A percentile compares a stretch with the other conserved stretches of the same genome.
Evolutionary conservation across 73 alveolate genomes (phyloP).

Genomic region (Tetrahymena thermophila): DNA sequence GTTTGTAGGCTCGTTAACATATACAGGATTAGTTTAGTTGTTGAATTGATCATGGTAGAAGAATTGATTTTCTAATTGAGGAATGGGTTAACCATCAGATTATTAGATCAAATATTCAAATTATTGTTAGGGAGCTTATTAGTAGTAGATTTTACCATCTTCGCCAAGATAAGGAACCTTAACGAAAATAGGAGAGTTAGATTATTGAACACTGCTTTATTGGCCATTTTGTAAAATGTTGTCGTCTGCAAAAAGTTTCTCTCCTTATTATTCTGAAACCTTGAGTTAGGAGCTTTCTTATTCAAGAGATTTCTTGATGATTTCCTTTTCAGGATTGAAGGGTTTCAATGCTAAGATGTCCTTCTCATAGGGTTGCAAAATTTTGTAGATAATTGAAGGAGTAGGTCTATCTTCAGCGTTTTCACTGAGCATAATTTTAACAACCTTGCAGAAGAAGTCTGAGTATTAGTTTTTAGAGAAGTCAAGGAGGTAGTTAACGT

Average conservation of each 20-base stretch:
- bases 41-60: neutral
- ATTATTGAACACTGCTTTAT: neutral
- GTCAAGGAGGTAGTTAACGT: neutral
- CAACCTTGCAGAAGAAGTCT: neutral
- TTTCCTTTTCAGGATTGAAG: neutral
- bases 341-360: neutral
- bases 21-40: neutral
- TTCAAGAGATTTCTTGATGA: neutral
- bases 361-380: neutral
- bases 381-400: neutral
- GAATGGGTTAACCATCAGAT: neutral
- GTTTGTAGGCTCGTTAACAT: neutral
- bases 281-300: neutral
- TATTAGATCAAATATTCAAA: neutral
- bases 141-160: constrained; percentile 1
- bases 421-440: neutral
- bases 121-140: neutral
- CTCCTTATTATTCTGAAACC: neutral
- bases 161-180: neutral
- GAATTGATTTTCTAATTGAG: neutral
- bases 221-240: neutral
- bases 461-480: neutral
- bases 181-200: neutral
- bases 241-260: neutral
- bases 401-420: neutral